These are phyloP conservation scores for Astragalus membranaceus DNA, from an alignment of 306 rosid genomes.

Conservation along the genomic window DNA sequence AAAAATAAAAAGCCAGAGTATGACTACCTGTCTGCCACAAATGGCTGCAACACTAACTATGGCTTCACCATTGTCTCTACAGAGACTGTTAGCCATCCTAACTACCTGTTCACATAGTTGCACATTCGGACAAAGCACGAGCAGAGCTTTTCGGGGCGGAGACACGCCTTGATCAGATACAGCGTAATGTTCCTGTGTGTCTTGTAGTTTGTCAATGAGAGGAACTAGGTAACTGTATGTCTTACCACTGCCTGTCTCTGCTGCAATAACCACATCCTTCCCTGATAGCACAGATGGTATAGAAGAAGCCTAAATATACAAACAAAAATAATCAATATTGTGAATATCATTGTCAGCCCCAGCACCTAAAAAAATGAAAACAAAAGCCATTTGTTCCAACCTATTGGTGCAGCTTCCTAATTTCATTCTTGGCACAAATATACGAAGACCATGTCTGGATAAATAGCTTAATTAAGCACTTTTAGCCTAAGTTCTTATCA, in stretches of 20 bases:
- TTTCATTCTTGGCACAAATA: background rate
- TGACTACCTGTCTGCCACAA: slow-evolving; percentile 83
- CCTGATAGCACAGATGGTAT: slow-evolving; percentile 73
- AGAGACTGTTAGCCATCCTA: slow-evolving; percentile 74
- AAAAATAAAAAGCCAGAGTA: background rate
- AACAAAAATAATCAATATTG: background rate
- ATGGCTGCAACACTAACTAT: slow-evolving; percentile 64
- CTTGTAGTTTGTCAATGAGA: slow-evolving; percentile 54
- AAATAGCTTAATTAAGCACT: no score
- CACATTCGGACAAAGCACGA: slow-evolving; percentile 89
- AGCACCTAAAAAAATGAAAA: background rate
- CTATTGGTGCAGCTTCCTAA: background rate
- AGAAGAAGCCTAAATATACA: slow-evolving; percentile 70
- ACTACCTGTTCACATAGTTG: slow-evolving; percentile 85
- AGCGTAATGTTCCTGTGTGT: slow-evolving; percentile 18
- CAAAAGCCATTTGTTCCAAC: background rate
- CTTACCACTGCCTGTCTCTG: slow-evolving; percentile 97
- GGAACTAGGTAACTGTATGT: slow-evolving; percentile 82
- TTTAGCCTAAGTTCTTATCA: no score
- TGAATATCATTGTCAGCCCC: background rate
- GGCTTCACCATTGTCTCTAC: slow-evolving; percentile 52
- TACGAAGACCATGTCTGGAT: background rate
- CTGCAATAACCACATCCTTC: slow-evolving; percentile 83
- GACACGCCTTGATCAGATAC: slow-evolving; percentile 32
- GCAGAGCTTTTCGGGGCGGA: slow-evolving; percentile 33